phyloP scores from a whole-genome alignment of 768 basidiomycete genomes.

The Fistulinella prunicolor region DNA sequence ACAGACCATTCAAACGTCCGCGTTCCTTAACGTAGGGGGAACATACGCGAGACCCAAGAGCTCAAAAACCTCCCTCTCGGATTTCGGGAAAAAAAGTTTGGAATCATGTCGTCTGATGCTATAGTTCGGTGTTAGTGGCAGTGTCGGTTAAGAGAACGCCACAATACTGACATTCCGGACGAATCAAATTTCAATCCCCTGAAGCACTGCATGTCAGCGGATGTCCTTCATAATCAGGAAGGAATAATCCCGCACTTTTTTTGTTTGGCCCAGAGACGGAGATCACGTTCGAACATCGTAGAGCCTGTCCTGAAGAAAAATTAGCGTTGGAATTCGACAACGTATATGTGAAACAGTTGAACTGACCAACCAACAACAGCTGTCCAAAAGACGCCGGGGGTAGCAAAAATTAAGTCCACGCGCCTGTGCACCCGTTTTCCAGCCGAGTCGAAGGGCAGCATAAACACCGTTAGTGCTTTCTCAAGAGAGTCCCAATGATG shows the following conservation, averaged over 20 bases:
- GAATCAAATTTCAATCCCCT: conserved; percentile 86
- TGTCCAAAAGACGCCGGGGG: conserved; percentile 78
- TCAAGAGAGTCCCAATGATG: conserved; percentile 80
- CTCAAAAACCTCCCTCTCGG: conserved; percentile 72
- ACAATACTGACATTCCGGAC: conserved; percentile 60
- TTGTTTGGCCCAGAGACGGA: conserved; percentile 70
- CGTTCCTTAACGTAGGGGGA: conserved; percentile 69
- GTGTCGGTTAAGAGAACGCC: neutral
- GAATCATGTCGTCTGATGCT: conserved; percentile 62
- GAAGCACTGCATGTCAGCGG: conserved; percentile 2
- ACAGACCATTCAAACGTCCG: conserved; percentile 47
- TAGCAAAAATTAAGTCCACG: conserved; percentile 81
- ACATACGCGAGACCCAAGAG: conserved; percentile 68
- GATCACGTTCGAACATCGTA: conserved; percentile 85
- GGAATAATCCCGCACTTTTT: conserved; percentile 39
- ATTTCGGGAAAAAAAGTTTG: conserved; percentile 53
- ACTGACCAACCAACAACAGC: conserved; percentile 84
- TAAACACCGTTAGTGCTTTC: conserved; percentile 80
- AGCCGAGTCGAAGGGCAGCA: conserved; percentile 44
- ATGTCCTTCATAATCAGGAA: neutral
- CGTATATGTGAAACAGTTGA: neutral
- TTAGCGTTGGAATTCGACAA: neutral
- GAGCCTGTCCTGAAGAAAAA: conserved; percentile 67
- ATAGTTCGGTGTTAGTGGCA: neutral
- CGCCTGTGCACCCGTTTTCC: conserved; percentile 54